Evolutionary conservation across 177 flowering plant genomes (phyloP).

Genomic region (Vitis hybrid): DNA sequence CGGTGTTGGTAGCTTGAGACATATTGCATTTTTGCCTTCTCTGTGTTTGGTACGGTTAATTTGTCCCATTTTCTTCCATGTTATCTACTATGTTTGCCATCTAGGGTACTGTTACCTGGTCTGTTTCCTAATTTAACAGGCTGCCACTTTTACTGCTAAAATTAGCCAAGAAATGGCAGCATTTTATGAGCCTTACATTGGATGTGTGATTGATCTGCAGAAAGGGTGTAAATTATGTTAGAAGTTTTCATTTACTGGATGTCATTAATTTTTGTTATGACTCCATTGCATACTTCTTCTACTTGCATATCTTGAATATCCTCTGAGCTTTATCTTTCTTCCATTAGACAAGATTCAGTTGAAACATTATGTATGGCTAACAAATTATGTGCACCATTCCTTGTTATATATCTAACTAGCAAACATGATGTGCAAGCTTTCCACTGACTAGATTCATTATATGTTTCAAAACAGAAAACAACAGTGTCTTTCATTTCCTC

Average conservation of each 20-base stretch:
- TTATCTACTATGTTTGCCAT: background rate
- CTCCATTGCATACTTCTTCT: background rate
- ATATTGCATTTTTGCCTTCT: background rate
- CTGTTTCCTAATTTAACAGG: background rate
- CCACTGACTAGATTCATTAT: background rate
- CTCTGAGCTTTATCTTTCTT: too few species aligned
- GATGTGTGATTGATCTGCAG: background rate
- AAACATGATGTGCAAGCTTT: background rate
- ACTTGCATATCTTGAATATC: too few species aligned
- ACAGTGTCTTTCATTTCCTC: constrained; percentile 61
- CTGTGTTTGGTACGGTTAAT: background rate
- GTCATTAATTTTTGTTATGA: background rate
- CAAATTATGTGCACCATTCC: background rate
- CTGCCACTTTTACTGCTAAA: background rate
- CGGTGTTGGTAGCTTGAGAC: background rate
- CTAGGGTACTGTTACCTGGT: background rate
- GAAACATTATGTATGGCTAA: too few species aligned
- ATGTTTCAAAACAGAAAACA: constrained; percentile 50
- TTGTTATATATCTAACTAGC: background rate
- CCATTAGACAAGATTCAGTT: too few species aligned
- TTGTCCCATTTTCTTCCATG: background rate
- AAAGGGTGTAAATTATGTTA: background rate
- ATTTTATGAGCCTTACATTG: background rate
- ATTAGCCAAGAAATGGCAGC: background rate
- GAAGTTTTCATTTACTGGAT: background rate